These are phyloP conservation scores for Orbilia brochopaga DNA, from an alignment of 2,329 filamentous ascomycete species.

Conservation along the genomic window DNA sequence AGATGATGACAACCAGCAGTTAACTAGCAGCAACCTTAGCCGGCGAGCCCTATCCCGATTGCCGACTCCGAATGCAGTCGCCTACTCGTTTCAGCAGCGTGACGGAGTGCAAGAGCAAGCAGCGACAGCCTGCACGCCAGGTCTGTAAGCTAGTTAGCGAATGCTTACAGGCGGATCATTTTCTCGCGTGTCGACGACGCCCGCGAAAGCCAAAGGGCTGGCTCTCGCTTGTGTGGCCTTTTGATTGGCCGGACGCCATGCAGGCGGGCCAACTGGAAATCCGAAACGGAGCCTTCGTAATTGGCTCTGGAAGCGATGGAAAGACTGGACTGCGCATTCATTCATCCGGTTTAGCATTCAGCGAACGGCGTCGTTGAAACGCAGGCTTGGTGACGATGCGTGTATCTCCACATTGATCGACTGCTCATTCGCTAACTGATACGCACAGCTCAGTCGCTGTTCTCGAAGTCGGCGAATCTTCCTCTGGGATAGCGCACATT, in stretches of 20 bases:
- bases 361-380: background rate
- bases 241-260: constrained; percentile 23
- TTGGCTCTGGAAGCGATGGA: background rate
- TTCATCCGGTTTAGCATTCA: background rate
- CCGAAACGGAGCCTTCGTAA: constrained; percentile 42
- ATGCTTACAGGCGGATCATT: constrained; percentile 8
- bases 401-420: background rate
- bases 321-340: background rate
- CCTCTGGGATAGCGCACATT: background rate
- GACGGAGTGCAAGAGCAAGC: background rate
- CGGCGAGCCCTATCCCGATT: background rate
- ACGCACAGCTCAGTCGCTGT: background rate
- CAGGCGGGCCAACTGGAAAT: constrained; percentile 32
- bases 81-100: constrained; percentile 23
- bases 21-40: background rate
- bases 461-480: background rate
- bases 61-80: background rate
- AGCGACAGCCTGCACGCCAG: background rate
- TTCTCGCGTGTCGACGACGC: background rate
- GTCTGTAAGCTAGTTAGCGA: constrained; percentile 11
- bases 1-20: background rate
- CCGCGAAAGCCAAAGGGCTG: constrained; percentile 4
- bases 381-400: background rate
- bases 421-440: constrained; percentile 1
- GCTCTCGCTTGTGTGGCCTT: constrained; percentile 36